Percentiles rank a stretch among this genome's conserved stretches.
phyloP scores from a whole-genome alignment of 371 early-diverging fungal species.

The Dichotomocladium elegans region DNA sequence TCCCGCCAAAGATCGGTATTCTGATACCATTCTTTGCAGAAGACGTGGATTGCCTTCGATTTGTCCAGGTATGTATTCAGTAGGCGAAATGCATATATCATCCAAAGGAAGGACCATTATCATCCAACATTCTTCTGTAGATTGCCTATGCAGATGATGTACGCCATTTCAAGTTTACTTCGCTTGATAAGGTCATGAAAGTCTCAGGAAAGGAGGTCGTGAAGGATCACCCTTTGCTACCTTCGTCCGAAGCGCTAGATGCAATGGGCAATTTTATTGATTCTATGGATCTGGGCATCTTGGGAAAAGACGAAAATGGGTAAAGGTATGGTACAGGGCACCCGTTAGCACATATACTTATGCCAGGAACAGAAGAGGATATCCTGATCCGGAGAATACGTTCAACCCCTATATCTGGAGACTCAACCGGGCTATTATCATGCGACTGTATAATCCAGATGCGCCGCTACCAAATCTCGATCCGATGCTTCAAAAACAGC shows the following conservation, averaged over 20 bases:
- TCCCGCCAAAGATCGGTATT: conserved; percentile 62
- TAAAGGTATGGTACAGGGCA: neutral
- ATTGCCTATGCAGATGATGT: conserved; percentile 72
- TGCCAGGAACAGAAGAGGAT: conserved; percentile 22
- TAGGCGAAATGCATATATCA: neutral
- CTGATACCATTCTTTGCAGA: conserved; percentile 51
- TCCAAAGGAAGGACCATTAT: neutral
- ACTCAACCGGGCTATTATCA: conserved; percentile 50
- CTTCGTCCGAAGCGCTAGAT: conserved; percentile 46
- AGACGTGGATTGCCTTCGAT: conserved; percentile 49
- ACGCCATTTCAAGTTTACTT: conserved; percentile 50
- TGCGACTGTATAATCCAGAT: conserved; percentile 51
- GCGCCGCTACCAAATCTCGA: conserved; percentile 52
- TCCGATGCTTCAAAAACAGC: conserved; percentile 31
- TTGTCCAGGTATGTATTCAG: conserved; percentile 45
- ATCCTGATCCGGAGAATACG: conserved; percentile 37
- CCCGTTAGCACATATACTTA: neutral
- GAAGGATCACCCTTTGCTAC: conserved; percentile 39
- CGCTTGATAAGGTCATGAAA: conserved; percentile 39
- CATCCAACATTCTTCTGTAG: conserved; percentile 19
- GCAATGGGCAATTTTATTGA: conserved; percentile 34
- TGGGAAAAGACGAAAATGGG: conserved; percentile 5
- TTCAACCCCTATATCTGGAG: conserved; percentile 62
- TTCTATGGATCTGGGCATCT: conserved; percentile 6
- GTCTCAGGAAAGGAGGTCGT: conserved; percentile 33